Conservation (phyloP, 345 rosid genomes). For the Pelargonium nanum region DNA sequence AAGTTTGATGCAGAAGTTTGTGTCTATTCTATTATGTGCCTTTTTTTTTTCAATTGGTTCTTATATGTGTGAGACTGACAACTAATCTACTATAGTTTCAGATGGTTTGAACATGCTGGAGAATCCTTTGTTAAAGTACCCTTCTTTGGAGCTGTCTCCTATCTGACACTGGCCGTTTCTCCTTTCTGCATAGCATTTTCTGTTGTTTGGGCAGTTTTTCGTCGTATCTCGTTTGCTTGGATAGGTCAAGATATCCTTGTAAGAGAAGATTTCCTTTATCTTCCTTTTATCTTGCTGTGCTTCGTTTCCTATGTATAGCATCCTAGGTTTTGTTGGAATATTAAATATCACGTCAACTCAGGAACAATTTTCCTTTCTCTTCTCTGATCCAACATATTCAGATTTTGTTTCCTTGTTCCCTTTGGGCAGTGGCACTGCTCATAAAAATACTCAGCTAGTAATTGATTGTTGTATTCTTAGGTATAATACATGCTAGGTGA, state of each 20-base stretch:
- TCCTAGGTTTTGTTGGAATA: no score
- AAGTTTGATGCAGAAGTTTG: neutral
- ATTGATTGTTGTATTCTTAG: no score
- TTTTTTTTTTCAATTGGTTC: neutral
- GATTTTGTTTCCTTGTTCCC: no score
- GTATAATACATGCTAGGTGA: no score
- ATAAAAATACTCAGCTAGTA: no score
- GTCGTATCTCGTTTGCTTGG: constrained; percentile 61
- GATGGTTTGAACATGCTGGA: constrained; percentile 73
- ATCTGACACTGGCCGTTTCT: constrained; percentile 75
- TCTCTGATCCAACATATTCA: no score
- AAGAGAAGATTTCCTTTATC: constrained; percentile 24
- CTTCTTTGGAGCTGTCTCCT: constrained; percentile 71
- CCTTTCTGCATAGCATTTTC: constrained; percentile 90
- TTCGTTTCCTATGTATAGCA: no score
- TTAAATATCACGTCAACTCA: no score
- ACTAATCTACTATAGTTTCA: constrained; percentile 50
- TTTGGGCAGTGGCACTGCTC: no score
- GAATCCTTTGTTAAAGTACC: constrained; percentile 74
- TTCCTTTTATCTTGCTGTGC: neutral
- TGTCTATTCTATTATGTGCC: neutral
- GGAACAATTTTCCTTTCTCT: no score
- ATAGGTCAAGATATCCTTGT: constrained; percentile 98
- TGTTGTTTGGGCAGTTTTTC: constrained; percentile 84
- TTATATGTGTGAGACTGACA: constrained; percentile 26